Evolutionary conservation across 768 basidiomycete genomes (phyloP), one percentile per base, ranked within the genome.

Genomic region (Mycena belliarum): DNA sequence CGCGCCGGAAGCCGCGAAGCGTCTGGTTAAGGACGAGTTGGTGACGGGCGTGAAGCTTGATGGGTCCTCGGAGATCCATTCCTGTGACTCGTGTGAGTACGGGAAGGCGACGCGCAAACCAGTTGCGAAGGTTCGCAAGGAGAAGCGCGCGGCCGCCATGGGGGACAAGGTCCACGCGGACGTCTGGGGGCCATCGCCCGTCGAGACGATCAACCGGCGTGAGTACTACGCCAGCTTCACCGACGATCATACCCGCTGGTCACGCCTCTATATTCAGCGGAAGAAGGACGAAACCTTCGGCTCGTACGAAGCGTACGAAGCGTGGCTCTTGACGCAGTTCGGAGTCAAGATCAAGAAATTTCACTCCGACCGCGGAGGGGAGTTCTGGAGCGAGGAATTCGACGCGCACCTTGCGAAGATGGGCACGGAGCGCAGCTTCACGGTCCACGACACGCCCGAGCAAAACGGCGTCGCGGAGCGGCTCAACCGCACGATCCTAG

Each of bases 381-480:
- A 75, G 59, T 74, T 64, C 47, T 49, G 65, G 38, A 64, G 60
- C 44, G 55, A 68, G 2, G 44, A 50, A 4, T 70, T 74, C 35
- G 63, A 51, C 6, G 24, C 47, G 0, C 60, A 64, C 37, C 63
- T 73, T 2, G 48, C 59, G 4, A 37, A 55, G 1, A 53, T 63
- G 18, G 70, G 70, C 0, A 69, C 61, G 0, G 57, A 52, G 8
- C 66, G 54, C 0, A 42, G 57, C 11, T 59, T 66, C 25, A 73
- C 70, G 21, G 63, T 65, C 1, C 70, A 67, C 12, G 56, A 69
- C 35, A 69, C 63, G 0, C 72, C 72, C 2, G 63, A 75, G 35
- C 69, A 76, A 57, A 77, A 77, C 54, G 73, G 77, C 15, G 55
- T 78, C 12, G 72, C 75, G 0, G 76, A 80, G 55, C 60, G 69